These are phyloP conservation scores for Prosopis cineraria DNA, from an alignment of 306 rosid species.

Conservation along the genomic window DNA sequence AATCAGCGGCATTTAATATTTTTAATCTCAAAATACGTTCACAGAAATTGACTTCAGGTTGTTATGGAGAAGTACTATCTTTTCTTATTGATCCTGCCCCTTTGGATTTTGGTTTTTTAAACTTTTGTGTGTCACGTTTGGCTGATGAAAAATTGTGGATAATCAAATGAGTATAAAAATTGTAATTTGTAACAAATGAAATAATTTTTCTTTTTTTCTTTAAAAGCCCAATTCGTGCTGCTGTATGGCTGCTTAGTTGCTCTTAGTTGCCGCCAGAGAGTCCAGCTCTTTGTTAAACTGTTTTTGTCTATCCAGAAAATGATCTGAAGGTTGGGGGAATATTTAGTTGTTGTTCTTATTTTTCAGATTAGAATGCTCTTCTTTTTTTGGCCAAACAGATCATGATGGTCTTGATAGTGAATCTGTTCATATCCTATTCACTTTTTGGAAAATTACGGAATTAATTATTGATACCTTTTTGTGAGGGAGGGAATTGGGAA, in stretches of 20 bases:
- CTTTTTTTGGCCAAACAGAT: too few relatives aligned
- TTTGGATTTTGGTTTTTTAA: not conserved
- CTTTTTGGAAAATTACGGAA: not conserved
- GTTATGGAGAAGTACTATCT: not conserved
- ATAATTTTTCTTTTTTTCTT: not conserved
- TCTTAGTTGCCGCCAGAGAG: not conserved
- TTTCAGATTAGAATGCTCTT: not conserved
- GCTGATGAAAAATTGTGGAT: not conserved
- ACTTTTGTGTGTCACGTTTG: not conserved
- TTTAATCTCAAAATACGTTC: not conserved
- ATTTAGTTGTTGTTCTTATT: not conserved
- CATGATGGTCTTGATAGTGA: not conserved
- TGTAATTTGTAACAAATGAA: not conserved
- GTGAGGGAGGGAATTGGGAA: not conserved
- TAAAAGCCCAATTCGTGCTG: not conserved
- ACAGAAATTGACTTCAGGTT: not conserved
- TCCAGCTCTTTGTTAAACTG: not conserved
- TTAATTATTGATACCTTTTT: conserved; percentile 1
- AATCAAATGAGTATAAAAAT: not conserved
- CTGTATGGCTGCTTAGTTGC: not conserved
- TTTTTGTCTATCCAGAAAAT: not conserved
- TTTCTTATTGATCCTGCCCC: not conserved
- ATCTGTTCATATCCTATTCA: not conserved
- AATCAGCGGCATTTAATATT: not conserved
- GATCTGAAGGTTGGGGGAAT: conserved; percentile 1